phyloP scores from a whole-genome alignment of 1,284 basidiomycete species.

The Ceratobasidium sp. region DNA sequence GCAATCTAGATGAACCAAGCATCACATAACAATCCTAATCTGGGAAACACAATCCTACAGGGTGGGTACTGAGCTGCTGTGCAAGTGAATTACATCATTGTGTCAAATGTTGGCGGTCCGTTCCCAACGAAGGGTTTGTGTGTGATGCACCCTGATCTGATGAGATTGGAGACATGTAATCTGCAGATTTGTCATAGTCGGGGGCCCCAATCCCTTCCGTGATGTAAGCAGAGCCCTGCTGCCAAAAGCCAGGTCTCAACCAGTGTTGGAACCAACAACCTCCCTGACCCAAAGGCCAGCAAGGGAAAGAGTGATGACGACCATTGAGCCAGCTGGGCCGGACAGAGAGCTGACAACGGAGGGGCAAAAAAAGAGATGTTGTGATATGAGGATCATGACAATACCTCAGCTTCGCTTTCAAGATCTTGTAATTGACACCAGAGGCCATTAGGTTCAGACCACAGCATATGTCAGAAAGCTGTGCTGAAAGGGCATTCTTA shows the following conservation, averaged over 20 bases:
- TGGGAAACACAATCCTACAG: no score
- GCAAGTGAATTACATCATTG: background rate
- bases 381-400: no score
- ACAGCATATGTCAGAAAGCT: conserved; percentile 5
- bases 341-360: no score
- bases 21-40: no score
- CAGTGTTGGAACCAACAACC: background rate
- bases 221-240: background rate
- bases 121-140: background rate
- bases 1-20: no score
- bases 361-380: no score
- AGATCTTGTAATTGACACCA: background rate
- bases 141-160: no score
- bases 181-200: background rate
- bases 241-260: background rate
- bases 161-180: background rate
- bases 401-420: no score
- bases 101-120: background rate
- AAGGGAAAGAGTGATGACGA: background rate
- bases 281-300: no score
- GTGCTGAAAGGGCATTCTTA: background rate
- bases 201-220: background rate
- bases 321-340: background rate
- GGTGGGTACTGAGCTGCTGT: background rate
- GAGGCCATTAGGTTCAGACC: conserved; percentile 4